Conservation (phyloP, 2,329 filamentous ascomycete species). For the Helicocarpus griseus region DNA sequence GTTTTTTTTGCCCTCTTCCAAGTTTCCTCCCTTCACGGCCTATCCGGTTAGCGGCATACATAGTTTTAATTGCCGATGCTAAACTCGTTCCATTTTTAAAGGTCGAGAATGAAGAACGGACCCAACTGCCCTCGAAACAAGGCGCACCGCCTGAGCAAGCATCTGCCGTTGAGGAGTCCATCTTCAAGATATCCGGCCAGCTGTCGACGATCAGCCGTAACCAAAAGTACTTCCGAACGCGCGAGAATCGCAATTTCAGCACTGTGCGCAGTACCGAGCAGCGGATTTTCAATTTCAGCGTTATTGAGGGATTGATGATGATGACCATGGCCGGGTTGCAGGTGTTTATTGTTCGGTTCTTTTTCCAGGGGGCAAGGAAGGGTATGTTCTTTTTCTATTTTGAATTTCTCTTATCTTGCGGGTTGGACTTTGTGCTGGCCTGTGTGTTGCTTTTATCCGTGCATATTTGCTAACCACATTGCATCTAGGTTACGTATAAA, state of each 20-base stretch:
- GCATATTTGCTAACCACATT: not conserved
- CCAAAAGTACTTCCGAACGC: slow-evolving; percentile 98
- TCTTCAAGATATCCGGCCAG: slow-evolving; percentile 88
- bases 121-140: slow-evolving; percentile 77
- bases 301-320: slow-evolving; percentile 87
- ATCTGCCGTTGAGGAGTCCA: slow-evolving; percentile 77
- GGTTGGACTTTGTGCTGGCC: not conserved
- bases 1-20: slow-evolving; percentile 23
- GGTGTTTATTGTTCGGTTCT: slow-evolving; percentile 96
- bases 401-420: no score
- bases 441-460: not conserved
- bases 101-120: slow-evolving; percentile 83
- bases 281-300: slow-evolving; percentile 92
- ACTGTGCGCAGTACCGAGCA: slow-evolving; percentile 93
- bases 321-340: slow-evolving; percentile 91
- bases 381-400: slow-evolving; percentile 31
- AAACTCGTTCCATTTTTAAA: slow-evolving; percentile 26
- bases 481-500: slow-evolving; percentile 8
- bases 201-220: slow-evolving; percentile 90
- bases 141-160: slow-evolving; percentile 85
- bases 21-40: not conserved
- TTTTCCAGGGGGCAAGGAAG: slow-evolving; percentile 83
- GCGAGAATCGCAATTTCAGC: slow-evolving; percentile 98
- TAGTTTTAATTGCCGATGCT: not conserved
- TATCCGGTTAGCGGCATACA: no score